A percentile compares a stretch with the other conserved stretches of the same genome.
phyloP scores from a whole-genome alignment of 805 yeast genomes.

The Candida nonsorbophila region DNA sequence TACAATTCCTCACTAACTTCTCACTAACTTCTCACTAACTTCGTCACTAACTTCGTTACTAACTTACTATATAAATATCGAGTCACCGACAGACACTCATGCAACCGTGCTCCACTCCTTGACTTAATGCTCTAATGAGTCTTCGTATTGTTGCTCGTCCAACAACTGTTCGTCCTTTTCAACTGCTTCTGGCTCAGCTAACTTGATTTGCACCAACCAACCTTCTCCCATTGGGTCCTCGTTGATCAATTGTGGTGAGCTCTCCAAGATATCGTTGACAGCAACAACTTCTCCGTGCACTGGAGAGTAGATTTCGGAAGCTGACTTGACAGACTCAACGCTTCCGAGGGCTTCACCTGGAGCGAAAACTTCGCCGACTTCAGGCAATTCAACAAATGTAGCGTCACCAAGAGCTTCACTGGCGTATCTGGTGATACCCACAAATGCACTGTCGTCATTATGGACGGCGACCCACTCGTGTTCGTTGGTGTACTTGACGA shows the following conservation, averaged over 20 bases:
- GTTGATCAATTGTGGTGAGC: conserved; percentile 74
- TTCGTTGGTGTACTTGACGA: conserved; percentile 71
- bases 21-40: too few relatives aligned
- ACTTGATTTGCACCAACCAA: conserved; percentile 80
- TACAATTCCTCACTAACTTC: too few relatives aligned
- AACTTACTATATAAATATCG: background rate
- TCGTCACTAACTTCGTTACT: too few relatives aligned
- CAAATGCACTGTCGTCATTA: conserved; percentile 72
- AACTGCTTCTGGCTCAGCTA: conserved; percentile 35
- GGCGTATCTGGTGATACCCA: conserved; percentile 93
- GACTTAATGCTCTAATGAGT: conserved; percentile 45
- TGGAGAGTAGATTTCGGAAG: conserved; percentile 89
- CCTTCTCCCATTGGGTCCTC: conserved; percentile 90
- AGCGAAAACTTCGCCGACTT: conserved; percentile 53
- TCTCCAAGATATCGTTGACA: conserved; percentile 61
- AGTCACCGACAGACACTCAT: too few relatives aligned
- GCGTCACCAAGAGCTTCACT: conserved; percentile 97
- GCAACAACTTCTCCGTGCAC: conserved; percentile 72
- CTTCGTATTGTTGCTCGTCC: conserved; percentile 51
- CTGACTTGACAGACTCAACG: conserved; percentile 91
- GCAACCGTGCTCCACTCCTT: background rate
- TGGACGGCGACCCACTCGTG: conserved; percentile 95
- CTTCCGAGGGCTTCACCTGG: conserved; percentile 86
- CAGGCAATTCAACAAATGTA: conserved; percentile 88
- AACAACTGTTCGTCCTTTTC: conserved; percentile 42